These are phyloP conservation scores for Penicillium griseofulvum DNA, from an alignment of 2,329 filamentous ascomycete species.

Conservation along the genomic window DNA sequence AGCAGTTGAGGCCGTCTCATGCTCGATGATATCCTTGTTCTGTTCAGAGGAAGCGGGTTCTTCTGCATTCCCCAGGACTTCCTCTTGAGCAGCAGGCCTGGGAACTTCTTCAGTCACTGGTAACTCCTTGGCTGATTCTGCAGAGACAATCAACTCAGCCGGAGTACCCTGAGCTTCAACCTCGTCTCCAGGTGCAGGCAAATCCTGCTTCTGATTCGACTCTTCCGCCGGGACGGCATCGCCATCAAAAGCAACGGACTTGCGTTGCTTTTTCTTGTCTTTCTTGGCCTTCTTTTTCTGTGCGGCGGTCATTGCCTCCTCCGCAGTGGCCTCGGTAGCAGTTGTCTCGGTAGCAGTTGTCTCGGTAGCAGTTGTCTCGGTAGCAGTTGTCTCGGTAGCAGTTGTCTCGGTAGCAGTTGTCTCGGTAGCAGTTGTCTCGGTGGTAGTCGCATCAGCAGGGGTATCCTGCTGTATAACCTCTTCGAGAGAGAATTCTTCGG, in stretches of 20 bases:
- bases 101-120: not conserved
- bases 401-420: not conserved
- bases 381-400: not conserved
- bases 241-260: conserved; percentile 18
- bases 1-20: not conserved
- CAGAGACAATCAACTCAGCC: not conserved
- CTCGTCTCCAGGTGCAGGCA: not conserved
- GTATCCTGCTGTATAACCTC: not conserved
- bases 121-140: conserved; percentile 4
- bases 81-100: not conserved
- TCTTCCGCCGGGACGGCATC: not conserved
- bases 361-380: not conserved
- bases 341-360: conserved; percentile 2
- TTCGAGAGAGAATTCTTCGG: conserved; percentile 2
- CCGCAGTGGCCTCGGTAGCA: not conserved
- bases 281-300: conserved; percentile 21
- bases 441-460: not conserved
- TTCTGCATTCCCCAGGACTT: not conserved
- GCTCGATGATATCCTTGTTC: not conserved
- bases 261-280: conserved; percentile 23
- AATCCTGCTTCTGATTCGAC: conserved; percentile 7
- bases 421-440: not conserved
- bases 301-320: conserved; percentile 16
- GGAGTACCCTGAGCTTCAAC: not conserved
- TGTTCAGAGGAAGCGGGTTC: not conserved